Evolutionary conservation across 2,329 filamentous ascomycete genomes (phyloP).

Genomic region (Penicillium occitanis): DNA sequence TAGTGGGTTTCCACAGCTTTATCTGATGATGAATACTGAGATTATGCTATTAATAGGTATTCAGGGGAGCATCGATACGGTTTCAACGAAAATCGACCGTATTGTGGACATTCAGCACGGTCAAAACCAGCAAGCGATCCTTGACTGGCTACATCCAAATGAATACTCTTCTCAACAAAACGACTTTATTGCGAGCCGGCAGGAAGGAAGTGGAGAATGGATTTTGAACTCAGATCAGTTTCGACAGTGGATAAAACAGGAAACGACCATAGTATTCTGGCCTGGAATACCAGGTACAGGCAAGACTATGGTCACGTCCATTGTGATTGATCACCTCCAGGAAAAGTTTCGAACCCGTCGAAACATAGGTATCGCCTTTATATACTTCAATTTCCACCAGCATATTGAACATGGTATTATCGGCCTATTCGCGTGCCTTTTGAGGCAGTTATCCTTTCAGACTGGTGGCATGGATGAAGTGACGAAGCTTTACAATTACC

Average conservation of each 20-base stretch:
- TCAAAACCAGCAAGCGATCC: slow-evolving; percentile 11
- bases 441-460: slow-evolving; percentile 17
- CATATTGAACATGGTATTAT: slow-evolving; percentile 14
- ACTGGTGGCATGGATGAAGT: not conserved
- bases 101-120: slow-evolving; percentile 10
- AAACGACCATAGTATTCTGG: slow-evolving; percentile 35
- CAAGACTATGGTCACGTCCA: slow-evolving; percentile 44
- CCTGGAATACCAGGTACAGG: slow-evolving; percentile 44
- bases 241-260: slow-evolving; percentile 19
- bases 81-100: slow-evolving; percentile 1
- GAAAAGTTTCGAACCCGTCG: not conserved
- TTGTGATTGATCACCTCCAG: slow-evolving; percentile 34
- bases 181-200: slow-evolving; percentile 12
- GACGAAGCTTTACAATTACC: slow-evolving; percentile 22
- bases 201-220: slow-evolving; percentile 22
- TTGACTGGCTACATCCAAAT: slow-evolving; percentile 15
- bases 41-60: slow-evolving; percentile 4
- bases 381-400: slow-evolving; percentile 15
- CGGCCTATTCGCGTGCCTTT: slow-evolving; percentile 4
- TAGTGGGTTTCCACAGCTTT: slow-evolving; percentile 2
- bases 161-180: slow-evolving; percentile 17
- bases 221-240: slow-evolving; percentile 21
- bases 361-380: slow-evolving; percentile 12
- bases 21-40: not conserved
- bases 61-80: not conserved